Evolutionary conservation across 495 filamentous ascomycete genomes (phyloP).

Genomic region (Bacidia rubella): DNA sequence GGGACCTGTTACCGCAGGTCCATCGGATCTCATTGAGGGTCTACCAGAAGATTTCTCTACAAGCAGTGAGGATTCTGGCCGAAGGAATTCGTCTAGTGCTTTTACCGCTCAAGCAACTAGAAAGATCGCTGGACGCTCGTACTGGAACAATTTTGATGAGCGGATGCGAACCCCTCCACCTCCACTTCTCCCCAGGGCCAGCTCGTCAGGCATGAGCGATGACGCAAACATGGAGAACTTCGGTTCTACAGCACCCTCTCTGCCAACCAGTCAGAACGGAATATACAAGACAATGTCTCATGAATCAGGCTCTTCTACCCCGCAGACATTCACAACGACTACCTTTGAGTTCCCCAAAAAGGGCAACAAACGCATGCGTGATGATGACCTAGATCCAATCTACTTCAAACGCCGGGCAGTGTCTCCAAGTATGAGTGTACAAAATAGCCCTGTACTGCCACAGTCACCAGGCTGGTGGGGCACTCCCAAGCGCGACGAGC

Average conservation of each 20-base stretch:
- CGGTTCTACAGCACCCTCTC: slow-evolving; percentile 30
- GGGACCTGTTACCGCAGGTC: slow-evolving; percentile 14
- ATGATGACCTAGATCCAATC: slow-evolving; percentile 82
- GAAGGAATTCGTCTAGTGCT: slow-evolving; percentile 40
- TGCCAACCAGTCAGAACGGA: slow-evolving; percentile 11
- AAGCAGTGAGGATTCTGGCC: slow-evolving; percentile 33
- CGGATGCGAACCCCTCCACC: slow-evolving; percentile 53
- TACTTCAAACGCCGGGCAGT: slow-evolving; percentile 90
- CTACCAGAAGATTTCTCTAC: slow-evolving; percentile 49
- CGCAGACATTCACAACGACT: slow-evolving; percentile 29
- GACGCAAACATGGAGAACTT: slow-evolving; percentile 69
- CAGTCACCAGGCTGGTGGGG: slow-evolving; percentile 76
- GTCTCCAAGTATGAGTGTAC: slow-evolving; percentile 79
- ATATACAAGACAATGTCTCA: slow-evolving; percentile 24
- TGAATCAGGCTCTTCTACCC: slow-evolving; percentile 36
- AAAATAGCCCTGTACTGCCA: slow-evolving; percentile 73
- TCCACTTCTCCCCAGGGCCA: slow-evolving; percentile 38
- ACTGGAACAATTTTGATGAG: slow-evolving; percentile 67
- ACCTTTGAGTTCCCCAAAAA: slow-evolving; percentile 54
- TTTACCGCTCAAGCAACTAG: slow-evolving; percentile 61
- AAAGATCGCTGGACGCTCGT: slow-evolving; percentile 57
- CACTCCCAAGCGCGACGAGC: slow-evolving; percentile 43
- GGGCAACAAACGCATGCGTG: slow-evolving; percentile 63
- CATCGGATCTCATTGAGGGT: slow-evolving; percentile 38
- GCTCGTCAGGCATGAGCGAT: slow-evolving; percentile 54